Evolutionary conservation across 2,329 filamentous ascomycete genomes (phyloP), one percentile per base, ranked within the genome.

Genomic region (Xylariaceae sp.): DNA sequence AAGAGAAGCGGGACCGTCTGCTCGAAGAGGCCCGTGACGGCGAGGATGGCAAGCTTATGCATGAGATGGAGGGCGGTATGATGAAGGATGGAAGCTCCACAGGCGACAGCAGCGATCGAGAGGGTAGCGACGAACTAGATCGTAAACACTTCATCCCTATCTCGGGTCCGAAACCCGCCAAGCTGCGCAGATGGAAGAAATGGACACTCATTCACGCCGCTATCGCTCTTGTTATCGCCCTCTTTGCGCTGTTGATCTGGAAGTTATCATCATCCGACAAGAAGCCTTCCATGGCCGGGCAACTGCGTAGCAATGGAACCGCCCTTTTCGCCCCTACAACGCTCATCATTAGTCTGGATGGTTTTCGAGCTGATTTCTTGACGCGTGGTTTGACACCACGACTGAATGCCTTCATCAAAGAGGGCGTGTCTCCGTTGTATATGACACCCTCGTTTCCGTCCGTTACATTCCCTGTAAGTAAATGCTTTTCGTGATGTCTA

Each of bases 391-490:
- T 97, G 37, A 97, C 93, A 1, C 94, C 93, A 0, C 86, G 88
- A 1, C 78, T 99, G 7, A 90, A 86, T 66, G 81, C 86, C 1
- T 88, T 99, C 64, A 80, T 96, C 62, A 82, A 84, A 61, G 85
- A 91, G 64, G 94, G 94, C 35, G 86, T 97, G 9, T 96, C 92
- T 4, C 93, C 94, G 2, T 82, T 86, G 65, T 97, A 93, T 75
- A 97, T 99, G 92, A 82, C 85, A 5, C 94, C 94, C 0, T 95
- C 91, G 45, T 99, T 99, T 66, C 94, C 94, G 0, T 96, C 90
- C 18, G 90, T 99, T 51, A 99, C 94, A 0, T 99, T 99, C 68
- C 94, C 94, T 7, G 70, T 72, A 55, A 66, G 69, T 66, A 18
- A 1, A 13, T 6, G 13, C 54, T 2, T 78, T 55, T 37, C 35